Percentiles rank a stretch among this genome's conserved stretches.
Evolutionary conservation across 192 early-diverging fungal species (phyloP).

Genomic region (Umbelopsis sp.): DNA sequence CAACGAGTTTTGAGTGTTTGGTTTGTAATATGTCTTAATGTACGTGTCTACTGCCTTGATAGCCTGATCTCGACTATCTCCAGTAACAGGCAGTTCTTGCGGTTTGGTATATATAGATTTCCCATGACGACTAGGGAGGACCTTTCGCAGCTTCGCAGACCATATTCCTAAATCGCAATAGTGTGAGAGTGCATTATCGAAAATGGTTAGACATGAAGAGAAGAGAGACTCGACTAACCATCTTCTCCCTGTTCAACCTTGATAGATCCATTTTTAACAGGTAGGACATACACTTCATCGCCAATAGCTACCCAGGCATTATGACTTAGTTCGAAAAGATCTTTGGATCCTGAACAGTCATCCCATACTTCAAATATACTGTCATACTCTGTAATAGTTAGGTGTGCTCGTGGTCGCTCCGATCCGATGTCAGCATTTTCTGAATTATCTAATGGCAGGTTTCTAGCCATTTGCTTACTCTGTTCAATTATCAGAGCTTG

Average conservation of each 20-base stretch:
- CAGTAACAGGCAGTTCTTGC: conserved; percentile 37
- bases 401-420: conserved; percentile 17
- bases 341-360: conserved; percentile 35
- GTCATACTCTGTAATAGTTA: conserved; percentile 54
- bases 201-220: not conserved
- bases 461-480: not conserved
- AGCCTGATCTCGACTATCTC: conserved; percentile 53
- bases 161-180: conserved; percentile 23
- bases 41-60: conserved; percentile 69
- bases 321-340: conserved; percentile 22
- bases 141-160: conserved; percentile 15
- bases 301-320: conserved; percentile 53
- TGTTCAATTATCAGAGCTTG: not conserved
- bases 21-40: conserved; percentile 30
- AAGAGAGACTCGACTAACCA: not conserved
- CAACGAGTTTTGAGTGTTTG: conserved; percentile 15
- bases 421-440: not conserved
- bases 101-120: not conserved
- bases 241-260: conserved; percentile 31
- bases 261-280: conserved; percentile 30
- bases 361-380: conserved; percentile 48
- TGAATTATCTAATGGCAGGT: not conserved
- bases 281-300: conserved; percentile 35
- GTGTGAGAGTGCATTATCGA: conserved; percentile 17
- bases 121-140: not conserved